phyloP scores from a whole-genome alignment of 2,329 filamentous ascomycete species.

The Lasiodiplodia hormozganensis region DNA sequence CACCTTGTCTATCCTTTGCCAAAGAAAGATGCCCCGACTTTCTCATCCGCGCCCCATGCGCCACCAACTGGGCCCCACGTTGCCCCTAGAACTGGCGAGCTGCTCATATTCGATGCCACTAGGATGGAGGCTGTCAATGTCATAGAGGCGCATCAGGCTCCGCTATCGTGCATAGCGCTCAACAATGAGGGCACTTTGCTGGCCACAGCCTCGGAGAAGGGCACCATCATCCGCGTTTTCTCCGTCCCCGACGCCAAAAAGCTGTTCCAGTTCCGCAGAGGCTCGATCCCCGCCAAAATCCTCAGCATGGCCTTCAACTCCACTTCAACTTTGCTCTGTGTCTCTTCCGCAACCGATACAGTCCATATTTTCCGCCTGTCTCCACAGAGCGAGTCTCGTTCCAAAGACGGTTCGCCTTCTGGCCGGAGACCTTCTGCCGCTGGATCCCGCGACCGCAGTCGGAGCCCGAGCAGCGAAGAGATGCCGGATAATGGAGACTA shows the following conservation, averaged over 20 bases:
- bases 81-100: conserved; percentile 85
- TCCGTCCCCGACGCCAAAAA: conserved; percentile 90
- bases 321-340: conserved; percentile 88
- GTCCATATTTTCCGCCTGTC: conserved; percentile 90
- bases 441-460: conserved; percentile 49
- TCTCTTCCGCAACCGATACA: conserved; percentile 95
- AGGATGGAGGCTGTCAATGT: conserved; percentile 94
- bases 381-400: conserved; percentile 8
- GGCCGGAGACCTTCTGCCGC: conserved; percentile 33
- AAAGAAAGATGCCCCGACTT: conserved; percentile 59
- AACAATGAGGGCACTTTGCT: conserved; percentile 92
- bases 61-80: conserved; percentile 78
- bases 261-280: conserved; percentile 92
- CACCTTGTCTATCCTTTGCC: conserved; percentile 94
- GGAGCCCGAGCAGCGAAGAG: conserved; percentile 49
- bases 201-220: conserved; percentile 95
- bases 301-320: conserved; percentile 99
- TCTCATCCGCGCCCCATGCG: conserved; percentile 73
- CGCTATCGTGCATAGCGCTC: conserved; percentile 86
- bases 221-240: conserved; percentile 96
- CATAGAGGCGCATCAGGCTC: conserved; percentile 91
- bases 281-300: conserved; percentile 93
- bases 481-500: conserved; percentile 52
- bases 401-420: conserved; percentile 34
- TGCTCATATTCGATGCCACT: conserved; percentile 89